A percentile compares a stretch with the other conserved stretches of the same genome.
These are phyloP conservation scores for Castanea sativa DNA, from an alignment of 306 rosid genomes.

Conservation along the genomic window DNA sequence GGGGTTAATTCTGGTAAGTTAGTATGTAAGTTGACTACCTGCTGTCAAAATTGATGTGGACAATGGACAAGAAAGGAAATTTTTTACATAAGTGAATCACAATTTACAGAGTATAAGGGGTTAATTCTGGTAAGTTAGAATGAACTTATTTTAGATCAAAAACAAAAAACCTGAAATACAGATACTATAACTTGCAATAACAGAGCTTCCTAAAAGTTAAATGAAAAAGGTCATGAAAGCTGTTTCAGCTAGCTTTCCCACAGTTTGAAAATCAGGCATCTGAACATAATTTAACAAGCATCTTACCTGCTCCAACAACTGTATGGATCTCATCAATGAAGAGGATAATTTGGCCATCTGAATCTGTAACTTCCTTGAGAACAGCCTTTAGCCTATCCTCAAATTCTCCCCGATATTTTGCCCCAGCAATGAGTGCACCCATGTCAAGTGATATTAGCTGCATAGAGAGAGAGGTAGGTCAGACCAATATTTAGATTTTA, in stretches of 20 bases:
- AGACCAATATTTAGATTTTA: slow-evolving; percentile 1
- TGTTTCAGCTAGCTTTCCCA: slow-evolving; percentile 7
- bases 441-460: slow-evolving; percentile 98
- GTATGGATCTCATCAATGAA: slow-evolving; percentile 99
- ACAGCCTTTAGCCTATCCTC: slow-evolving; percentile 99
- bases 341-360: slow-evolving; percentile 91
- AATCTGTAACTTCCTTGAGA: slow-evolving; percentile 96
- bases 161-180: not conserved
- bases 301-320: slow-evolving; percentile 96
- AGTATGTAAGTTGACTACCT: not conserved
- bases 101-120: slow-evolving; percentile 11
- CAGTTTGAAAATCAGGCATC: not conserved
- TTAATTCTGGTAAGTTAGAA: not conserved
- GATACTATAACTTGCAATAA: too few species aligned
- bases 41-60: not conserved
- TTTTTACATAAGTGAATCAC: not conserved
- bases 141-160: not conserved
- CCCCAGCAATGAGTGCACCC: slow-evolving; percentile 99
- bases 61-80: slow-evolving; percentile 5
- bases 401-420: slow-evolving; percentile 97
- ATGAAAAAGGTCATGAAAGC: not conserved
- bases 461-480: not conserved
- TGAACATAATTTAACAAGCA: slow-evolving; percentile 14
- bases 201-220: not conserved
- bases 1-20: not conserved